These are phyloP conservation scores for Geotrichum cucujoidarum DNA, from an alignment of 1,139 yeast species.

Conservation along the genomic window DNA sequence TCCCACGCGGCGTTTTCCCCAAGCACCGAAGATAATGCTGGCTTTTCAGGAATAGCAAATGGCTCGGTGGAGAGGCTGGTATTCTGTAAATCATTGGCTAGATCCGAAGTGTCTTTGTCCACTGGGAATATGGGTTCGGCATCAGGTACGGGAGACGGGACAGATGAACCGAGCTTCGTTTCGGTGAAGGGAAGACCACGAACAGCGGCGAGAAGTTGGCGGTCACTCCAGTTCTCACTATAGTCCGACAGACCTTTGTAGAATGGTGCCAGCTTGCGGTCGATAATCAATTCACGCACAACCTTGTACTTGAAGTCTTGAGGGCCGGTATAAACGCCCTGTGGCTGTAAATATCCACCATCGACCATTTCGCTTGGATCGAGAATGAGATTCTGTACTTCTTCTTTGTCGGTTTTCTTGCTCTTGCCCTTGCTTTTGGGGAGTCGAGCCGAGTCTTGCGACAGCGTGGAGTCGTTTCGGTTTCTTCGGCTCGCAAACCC, in stretches of 20 bases:
- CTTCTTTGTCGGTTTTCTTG: slow-evolving; percentile 1
- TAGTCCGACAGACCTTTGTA: slow-evolving; percentile 84
- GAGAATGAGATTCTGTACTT: slow-evolving; percentile 24
- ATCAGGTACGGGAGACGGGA: slow-evolving; percentile 7
- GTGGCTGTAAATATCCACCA: slow-evolving; percentile 62
- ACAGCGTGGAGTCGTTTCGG: slow-evolving; percentile 1
- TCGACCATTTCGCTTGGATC: slow-evolving; percentile 44
- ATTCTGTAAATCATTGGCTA: background rate
- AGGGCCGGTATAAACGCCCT: slow-evolving; percentile 74
- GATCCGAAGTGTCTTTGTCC: background rate
- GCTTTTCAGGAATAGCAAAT: background rate
- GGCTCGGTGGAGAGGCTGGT: background rate
- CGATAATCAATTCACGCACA: slow-evolving; percentile 61
- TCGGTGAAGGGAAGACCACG: slow-evolving; percentile 32
- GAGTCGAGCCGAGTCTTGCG: background rate
- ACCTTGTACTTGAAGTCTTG: slow-evolving; percentile 69
- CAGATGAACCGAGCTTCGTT: slow-evolving; percentile 13
- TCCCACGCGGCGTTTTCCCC: slow-evolving; percentile 2
- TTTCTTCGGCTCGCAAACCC: background rate
- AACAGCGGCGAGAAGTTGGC: slow-evolving; percentile 57
- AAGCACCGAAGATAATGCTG: slow-evolving; percentile 2
- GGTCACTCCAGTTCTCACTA: slow-evolving; percentile 68
- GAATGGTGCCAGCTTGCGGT: slow-evolving; percentile 79
- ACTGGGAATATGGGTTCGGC: background rate
- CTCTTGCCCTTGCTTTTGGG: slow-evolving; percentile 4